Percentiles rank a stretch among this genome's conserved stretches.
These are phyloP conservation scores for Telfairia occidentalis DNA, from an alignment of 331 rosid species.

Conservation along the genomic window DNA sequence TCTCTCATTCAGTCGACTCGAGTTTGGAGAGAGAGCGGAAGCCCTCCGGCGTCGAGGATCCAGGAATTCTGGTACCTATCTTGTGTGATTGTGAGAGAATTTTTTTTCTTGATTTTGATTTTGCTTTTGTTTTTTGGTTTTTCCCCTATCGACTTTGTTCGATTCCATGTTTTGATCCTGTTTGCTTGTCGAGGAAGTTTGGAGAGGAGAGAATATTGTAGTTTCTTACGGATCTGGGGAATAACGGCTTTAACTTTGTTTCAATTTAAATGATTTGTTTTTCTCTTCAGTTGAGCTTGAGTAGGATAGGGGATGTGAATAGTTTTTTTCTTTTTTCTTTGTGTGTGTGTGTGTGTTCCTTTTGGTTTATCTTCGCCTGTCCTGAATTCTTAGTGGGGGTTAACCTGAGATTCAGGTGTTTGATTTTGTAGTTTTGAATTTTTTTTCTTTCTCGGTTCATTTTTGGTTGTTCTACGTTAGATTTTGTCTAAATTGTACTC, in stretches of 20 bases:
- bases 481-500: background rate
- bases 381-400: background rate
- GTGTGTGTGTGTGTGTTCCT: background rate
- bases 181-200: background rate
- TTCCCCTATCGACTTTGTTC: background rate
- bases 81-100: background rate
- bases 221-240: constrained; percentile 4
- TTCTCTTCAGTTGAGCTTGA: background rate
- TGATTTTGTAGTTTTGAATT: background rate
- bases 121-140: background rate
- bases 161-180: background rate
- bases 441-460: background rate
- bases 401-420: background rate
- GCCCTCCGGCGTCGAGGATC: background rate
- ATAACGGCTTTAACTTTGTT: background rate
- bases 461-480: background rate
- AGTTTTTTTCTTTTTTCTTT: background rate
- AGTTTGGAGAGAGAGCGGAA: background rate
- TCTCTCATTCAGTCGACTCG: background rate
- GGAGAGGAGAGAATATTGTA: background rate
- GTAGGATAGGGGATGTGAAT: background rate
- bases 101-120: background rate
- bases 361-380: background rate
- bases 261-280: background rate
- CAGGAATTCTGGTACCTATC: constrained; percentile 2